Base-by-base conservation (phyloP, 225 moss, liverwort and hornwort genomes). In the Rhytidiadelphus loreus region DNA sequence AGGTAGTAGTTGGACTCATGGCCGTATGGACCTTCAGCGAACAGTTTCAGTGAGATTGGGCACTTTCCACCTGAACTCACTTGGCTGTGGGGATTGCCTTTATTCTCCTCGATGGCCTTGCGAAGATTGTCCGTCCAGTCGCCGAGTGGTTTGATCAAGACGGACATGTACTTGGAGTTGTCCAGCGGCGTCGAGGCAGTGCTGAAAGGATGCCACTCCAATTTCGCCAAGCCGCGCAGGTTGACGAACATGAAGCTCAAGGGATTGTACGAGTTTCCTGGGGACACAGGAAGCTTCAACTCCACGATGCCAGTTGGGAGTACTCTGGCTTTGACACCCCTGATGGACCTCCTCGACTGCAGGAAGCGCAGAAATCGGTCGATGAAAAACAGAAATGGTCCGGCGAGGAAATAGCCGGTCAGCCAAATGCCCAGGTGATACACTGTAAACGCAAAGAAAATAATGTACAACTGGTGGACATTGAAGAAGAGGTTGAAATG, bases 201-300 rank as follows among this genome's bases (percentile, higher is more conserved):
- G 86, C 94, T 95, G 91, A 95, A 95, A 18, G 94, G 95, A 85
- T 94, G 94, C 94, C 95, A 95, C 18, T 95, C 72, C 37, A 93
- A 37, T 25, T 48, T 53, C 16, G 91, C 64, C 62, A 93, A 46
- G 12, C 87, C 64, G 16, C 72, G 85, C 2, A 92, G 8, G 29
- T 90, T 90, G 22, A 95, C 56, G 84, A 88, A 94, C 89, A 94
- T 80, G 80, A 92, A 89, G 61, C 93, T 92, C 12, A 95, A 72
- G 6, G 93, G 87, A 43, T 32, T 90, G 80, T 93, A 93, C 2
- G 86, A 83, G 66, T n/a, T 53, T 30, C 83, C 79, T 8, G 88
- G 57, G 14, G 89, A 80, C 11, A 89, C 87, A 9, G 91, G 89
- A 8, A 89, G 53, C 85, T 41, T 87, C 35, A 97, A 76, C 70